A percentile compares a stretch with the other conserved stretches of the same genome.
Evolutionary conservation across 495 filamentous ascomycete genomes (phyloP).

Genomic region (Pseudotulostoma volvatum): DNA sequence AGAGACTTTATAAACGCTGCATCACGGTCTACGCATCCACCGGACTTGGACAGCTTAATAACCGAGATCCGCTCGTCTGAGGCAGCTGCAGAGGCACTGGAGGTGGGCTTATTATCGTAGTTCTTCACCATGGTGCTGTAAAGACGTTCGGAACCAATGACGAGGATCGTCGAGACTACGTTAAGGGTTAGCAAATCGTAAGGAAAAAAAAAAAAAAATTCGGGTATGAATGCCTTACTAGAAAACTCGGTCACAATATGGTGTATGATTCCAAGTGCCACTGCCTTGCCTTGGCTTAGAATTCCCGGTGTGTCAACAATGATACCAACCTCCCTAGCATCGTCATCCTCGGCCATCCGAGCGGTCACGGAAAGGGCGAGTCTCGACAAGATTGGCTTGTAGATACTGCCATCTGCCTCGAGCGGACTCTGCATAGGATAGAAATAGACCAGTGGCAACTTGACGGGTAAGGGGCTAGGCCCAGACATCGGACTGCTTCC

Average conservation of each 20-base stretch:
- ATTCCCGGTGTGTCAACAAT: constrained; percentile 75
- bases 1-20: constrained; percentile 52
- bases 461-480: constrained; percentile 73
- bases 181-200: background rate
- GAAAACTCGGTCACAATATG: constrained; percentile 82
- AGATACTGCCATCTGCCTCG: constrained; percentile 57
- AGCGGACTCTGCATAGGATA: constrained; percentile 56
- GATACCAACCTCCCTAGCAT: constrained; percentile 53
- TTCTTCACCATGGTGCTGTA: constrained; percentile 60
- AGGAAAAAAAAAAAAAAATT: background rate
- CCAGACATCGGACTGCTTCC: constrained; percentile 83
- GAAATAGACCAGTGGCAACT: constrained; percentile 83
- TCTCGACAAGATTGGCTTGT: constrained; percentile 55
- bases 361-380: constrained; percentile 65
- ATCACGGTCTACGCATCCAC: constrained; percentile 74
- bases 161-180: constrained; percentile 58
- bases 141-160: constrained; percentile 70
- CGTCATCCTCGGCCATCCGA: constrained; percentile 62
- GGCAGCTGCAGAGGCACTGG: constrained; percentile 25
- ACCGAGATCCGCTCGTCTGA: constrained; percentile 50
- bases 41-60: constrained; percentile 68
- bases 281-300: constrained; percentile 41
- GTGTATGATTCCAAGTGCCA: constrained; percentile 54
- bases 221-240: constrained; percentile 33
- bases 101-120: constrained; percentile 48